Evolutionary conservation across 2,329 filamentous ascomycete species (phyloP), one percentile per base, ranked within the genome.

Genomic region (Trematosphaeria pertusa): DNA sequence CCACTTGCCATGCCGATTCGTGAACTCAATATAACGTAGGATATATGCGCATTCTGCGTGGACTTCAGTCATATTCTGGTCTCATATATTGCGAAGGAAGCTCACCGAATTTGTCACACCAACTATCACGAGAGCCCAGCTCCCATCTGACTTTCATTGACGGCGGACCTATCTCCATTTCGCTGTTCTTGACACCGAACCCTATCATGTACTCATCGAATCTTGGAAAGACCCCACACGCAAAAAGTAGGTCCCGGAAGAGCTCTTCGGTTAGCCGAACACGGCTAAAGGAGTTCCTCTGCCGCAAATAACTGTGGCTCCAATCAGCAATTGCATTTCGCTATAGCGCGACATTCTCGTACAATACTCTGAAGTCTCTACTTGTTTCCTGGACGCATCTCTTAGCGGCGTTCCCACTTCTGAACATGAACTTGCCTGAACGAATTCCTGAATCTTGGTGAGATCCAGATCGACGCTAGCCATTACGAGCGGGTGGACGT

Each of bases 11-110:
- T 12, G 2, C 12, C 50, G 42, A 19, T 56, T 51, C 5, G 50
- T 56, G 24, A 48, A 50, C 26, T 55, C 52, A 14, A 50, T 31
- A 15, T 42, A 55, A 9, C 52, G 38, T 19, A 50, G 31, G n/a
- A 45, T 44, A 26, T 52, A 55, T 1, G 48, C 28, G 24, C 24
- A 44, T 32, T 55, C 52, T 52, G 30, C 9, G 31, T 19, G 9
- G 43, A 31, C n/a, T n/a, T n/a, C n/a, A n/a, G n/a, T 30, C 11
- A 14, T 10, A 7, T n/a, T 15, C 30, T 10, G 17, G 21, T 24
- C 20, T 14, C 35, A 6, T 4, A 18, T 11, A n/a, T n/a, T 6
- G 14, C 19, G 8, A n/a, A 24, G 9, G 15, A 28, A 9, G n/a
- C 36, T 38, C 18, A 38, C 36, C 36, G 19, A 38, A 38, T 26